Evolutionary conservation across 495 filamentous ascomycete species (phyloP).

Genomic region (Hypoxylon subgilvum): DNA sequence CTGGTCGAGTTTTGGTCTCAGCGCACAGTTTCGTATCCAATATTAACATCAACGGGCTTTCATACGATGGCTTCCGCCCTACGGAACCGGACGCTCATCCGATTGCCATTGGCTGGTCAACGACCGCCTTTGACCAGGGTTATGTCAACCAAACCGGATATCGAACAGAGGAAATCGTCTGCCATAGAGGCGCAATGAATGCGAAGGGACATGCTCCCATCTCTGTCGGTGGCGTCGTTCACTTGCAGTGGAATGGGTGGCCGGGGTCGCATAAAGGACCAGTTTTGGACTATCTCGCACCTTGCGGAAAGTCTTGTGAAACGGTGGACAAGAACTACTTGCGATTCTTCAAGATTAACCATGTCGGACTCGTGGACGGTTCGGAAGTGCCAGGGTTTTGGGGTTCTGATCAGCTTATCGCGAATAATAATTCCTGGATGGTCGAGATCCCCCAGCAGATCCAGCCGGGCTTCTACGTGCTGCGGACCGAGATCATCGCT

Average conservation of each 20-base stretch:
- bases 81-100: constrained; percentile 44
- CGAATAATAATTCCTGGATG: constrained; percentile 69
- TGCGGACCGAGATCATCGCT: constrained; percentile 77
- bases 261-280: constrained; percentile 62
- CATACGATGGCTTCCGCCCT: constrained; percentile 56
- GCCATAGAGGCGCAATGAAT: constrained; percentile 64
- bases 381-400: constrained; percentile 44
- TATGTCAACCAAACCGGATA: constrained; percentile 58
- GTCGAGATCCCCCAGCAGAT: constrained; percentile 68
- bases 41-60: constrained; percentile 60
- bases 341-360: constrained; percentile 75
- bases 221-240: constrained; percentile 59
- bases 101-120: constrained; percentile 52
- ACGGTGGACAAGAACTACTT: constrained; percentile 68
- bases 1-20: constrained; percentile 52
- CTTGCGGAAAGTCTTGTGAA: constrained; percentile 69
- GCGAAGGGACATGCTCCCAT: constrained; percentile 60
- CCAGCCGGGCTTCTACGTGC: constrained; percentile 69
- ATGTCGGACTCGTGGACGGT: constrained; percentile 58
- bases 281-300: constrained; percentile 68
- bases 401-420: constrained; percentile 72
- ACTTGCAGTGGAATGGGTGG: constrained; percentile 71
- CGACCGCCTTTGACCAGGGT: constrained; percentile 56
- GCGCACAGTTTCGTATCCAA: constrained; percentile 67
- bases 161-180: constrained; percentile 65